A percentile compares a stretch with the other conserved stretches of the same genome.
Conservation (phyloP, 257 asterid species). For the Nicotiana tabacum region DNA sequence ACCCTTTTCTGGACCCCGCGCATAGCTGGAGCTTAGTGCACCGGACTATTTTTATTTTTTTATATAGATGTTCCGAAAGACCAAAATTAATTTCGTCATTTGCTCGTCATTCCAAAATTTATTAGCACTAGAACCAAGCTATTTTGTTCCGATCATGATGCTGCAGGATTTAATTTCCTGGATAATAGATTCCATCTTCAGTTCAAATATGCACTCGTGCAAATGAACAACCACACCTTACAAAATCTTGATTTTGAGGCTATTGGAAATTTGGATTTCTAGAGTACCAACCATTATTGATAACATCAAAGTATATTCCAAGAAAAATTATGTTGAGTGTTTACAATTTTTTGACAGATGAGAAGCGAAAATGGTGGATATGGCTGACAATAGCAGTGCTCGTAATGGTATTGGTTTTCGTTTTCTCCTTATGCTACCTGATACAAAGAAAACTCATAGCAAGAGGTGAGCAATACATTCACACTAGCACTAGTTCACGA, state of each 20-base stretch:
- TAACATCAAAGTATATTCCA: not conserved
- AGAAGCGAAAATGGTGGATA: constrained; percentile 6
- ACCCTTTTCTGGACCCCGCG: too few relatives aligned
- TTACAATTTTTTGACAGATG: not conserved
- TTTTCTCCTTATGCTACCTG: not conserved
- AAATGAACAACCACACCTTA: not conserved
- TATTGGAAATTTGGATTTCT: not conserved
- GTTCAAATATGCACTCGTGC: not conserved
- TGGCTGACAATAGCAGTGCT: not conserved
- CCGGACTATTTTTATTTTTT: too few relatives aligned
- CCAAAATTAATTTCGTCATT: too few relatives aligned
- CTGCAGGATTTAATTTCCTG: not conserved
- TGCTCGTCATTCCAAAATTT: not conserved
- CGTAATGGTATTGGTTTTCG: not conserved
- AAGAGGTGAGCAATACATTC: constrained; percentile 12
- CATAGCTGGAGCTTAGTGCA: too few relatives aligned
- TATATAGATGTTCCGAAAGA: too few relatives aligned
- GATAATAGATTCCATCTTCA: not conserved
- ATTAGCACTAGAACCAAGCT: not conserved
- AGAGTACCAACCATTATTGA: not conserved
- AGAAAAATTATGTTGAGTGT: not conserved
- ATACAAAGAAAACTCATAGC: constrained; percentile 5
- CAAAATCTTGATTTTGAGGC: not conserved
- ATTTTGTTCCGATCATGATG: not conserved
- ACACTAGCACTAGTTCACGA: not conserved